Base-by-base conservation (phyloP, 176 grass and related monocot genomes). In the Coix lacrymajobi region DNA sequence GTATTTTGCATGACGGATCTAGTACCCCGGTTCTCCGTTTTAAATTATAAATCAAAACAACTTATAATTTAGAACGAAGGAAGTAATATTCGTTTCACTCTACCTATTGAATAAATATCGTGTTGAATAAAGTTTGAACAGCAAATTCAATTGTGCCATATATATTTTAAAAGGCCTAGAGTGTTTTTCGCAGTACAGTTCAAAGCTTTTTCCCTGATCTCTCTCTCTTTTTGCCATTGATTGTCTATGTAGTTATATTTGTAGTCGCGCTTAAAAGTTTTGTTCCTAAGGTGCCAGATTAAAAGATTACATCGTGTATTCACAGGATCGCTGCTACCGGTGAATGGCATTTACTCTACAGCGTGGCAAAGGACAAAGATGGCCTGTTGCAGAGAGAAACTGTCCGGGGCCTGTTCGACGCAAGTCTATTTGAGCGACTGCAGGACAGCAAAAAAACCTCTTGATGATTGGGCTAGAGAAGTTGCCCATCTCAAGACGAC, bases 361-460 rank as follows among this genome's bases (percentile, higher is more conserved):
- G 17, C 6, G 78, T 93, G 22, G 91, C 73, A 39, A 93, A 88
- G 84, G 85, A 93, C 60, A 77, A 86, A 29, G 74, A 80, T 24
- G 88, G 88, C 7, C 19, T 91, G 20, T 61, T 93, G 38, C 67
- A 86, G 16, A 62, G 82, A 32, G 88, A 93, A 68, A 86, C 14
- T 22, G 68, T 86, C 12, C 82, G 88, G 19, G 85, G 85, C 4
- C 16, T 40, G 37, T 93, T 80, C 15, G 91, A 93, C 52, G 91
- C 82, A 29, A 93, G 88, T 74, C 31, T 93, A 46, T 91, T 93
- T 79, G 88, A 90, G 33, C 41, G 79, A 19, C 62, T 93, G 8
- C 66, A 76, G 45, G 24, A 75, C 12, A 71, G 17, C 24, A 93
- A 85, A 60, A 90, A 87, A 71, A 77, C 82, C 58, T 70, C 78